These are phyloP conservation scores for Coelastrella sp. DNA, from an alignment of 139 green algal species.

Conservation along the genomic window DNA sequence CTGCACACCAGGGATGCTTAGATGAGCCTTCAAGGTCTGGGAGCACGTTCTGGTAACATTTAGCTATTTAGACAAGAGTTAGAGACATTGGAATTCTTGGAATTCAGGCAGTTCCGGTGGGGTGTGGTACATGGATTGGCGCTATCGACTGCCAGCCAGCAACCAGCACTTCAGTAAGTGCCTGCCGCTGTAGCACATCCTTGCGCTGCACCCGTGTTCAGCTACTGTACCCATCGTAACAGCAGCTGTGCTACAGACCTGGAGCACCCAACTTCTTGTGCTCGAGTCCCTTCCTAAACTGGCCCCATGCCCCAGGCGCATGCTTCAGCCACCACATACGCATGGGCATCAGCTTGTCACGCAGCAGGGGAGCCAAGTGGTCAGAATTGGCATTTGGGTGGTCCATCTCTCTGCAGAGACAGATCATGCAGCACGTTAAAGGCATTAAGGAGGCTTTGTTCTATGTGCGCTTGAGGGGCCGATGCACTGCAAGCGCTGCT, in stretches of 20 bases:
- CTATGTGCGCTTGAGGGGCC: too few species aligned
- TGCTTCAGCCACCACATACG: slow-evolving; percentile 44
- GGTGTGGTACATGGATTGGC: too few species aligned
- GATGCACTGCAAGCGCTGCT: too few species aligned
- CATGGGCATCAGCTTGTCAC: slow-evolving; percentile 74
- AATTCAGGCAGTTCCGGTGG: too few species aligned
- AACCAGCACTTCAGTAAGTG: neutral
- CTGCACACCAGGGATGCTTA: neutral
- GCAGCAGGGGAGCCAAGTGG: slow-evolving; percentile 64
- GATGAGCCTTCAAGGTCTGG: too few species aligned
- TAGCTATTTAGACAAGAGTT: too few species aligned
- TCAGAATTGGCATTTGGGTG: slow-evolving; percentile 72
- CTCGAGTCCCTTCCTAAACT: slow-evolving; percentile 42
- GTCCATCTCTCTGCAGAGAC: slow-evolving; percentile 56
- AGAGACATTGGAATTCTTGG: too few species aligned
- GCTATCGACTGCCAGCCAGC: neutral
- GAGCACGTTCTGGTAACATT: too few species aligned
- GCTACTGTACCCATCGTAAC: too few species aligned
- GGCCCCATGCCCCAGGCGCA: neutral
- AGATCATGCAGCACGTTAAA: neutral
- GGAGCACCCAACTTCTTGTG: slow-evolving; percentile 39
- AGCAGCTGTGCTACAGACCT: neutral
- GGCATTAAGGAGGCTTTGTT: too few species aligned
- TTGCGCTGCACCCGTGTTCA: too few species aligned
- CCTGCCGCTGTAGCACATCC: too few species aligned